Percentiles rank a stretch among this genome's conserved stretches.
Evolutionary conservation across 768 basidiomycete species (phyloP).

Genomic region (Rubroboletus pulcherrimus): DNA sequence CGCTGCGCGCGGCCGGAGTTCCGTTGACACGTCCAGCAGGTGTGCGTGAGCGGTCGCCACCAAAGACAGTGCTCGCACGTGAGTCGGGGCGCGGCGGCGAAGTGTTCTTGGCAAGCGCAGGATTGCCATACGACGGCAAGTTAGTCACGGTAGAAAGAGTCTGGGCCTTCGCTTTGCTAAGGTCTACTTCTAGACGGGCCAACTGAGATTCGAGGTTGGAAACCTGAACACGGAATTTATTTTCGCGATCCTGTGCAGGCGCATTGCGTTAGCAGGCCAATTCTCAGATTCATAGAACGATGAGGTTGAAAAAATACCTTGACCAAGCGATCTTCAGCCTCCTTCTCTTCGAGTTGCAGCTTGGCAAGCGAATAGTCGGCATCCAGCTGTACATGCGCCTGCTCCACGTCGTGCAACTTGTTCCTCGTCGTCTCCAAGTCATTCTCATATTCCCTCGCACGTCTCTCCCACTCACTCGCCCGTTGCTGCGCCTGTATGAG

Average conservation of each 20-base stretch:
- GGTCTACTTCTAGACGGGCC: slow-evolving; percentile 53
- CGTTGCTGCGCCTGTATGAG: slow-evolving; percentile 74
- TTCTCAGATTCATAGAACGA: not conserved
- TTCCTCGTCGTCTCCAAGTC: slow-evolving; percentile 58
- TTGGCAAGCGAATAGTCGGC: slow-evolving; percentile 65
- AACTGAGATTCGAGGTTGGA: slow-evolving; percentile 58
- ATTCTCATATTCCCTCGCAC: slow-evolving; percentile 65
- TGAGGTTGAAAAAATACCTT: slow-evolving; percentile 45
- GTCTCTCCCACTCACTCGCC: slow-evolving; percentile 77
- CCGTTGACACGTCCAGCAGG: slow-evolving; percentile 43
- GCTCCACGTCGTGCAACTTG: slow-evolving; percentile 65
- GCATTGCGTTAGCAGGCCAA: not conserved
- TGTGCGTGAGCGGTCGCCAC: slow-evolving; percentile 46
- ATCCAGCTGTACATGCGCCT: slow-evolving; percentile 60
- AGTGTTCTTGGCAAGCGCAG: slow-evolving; percentile 28
- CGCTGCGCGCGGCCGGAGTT: slow-evolving; percentile 29
- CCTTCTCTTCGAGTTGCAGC: slow-evolving; percentile 72
- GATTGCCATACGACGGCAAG: slow-evolving; percentile 41
- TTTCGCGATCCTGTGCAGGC: slow-evolving; percentile 59
- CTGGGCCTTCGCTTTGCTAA: slow-evolving; percentile 43
- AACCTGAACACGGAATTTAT: slow-evolving; percentile 64
- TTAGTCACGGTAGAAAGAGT: slow-evolving; percentile 28
- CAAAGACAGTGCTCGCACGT: slow-evolving; percentile 62
- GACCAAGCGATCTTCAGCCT: slow-evolving; percentile 62
- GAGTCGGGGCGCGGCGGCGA: slow-evolving; percentile 68